These are phyloP conservation scores for Leccinum olivaceoglutinosum DNA, from an alignment of 1,284 basidiomycete genomes.

Conservation along the genomic window DNA sequence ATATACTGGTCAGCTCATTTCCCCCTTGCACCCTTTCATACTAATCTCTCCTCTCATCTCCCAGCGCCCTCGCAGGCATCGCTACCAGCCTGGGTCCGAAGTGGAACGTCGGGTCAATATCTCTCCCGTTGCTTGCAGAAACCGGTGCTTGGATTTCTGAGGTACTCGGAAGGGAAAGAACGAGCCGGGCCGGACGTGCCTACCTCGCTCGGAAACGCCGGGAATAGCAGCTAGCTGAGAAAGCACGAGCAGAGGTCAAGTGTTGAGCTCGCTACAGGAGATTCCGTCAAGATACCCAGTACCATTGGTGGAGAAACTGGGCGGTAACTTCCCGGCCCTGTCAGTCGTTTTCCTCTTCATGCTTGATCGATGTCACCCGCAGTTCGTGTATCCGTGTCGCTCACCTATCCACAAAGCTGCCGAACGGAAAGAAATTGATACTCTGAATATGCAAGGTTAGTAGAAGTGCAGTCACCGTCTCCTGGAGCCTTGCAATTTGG, in stretches of 20 bases:
- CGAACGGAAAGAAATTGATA: conserved; percentile 7
- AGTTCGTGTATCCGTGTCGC: background rate
- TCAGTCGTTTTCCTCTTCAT: background rate
- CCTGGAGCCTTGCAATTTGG: background rate
- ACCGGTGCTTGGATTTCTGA: conserved; percentile 81
- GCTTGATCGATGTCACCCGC: background rate
- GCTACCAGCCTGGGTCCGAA: conserved; percentile 19
- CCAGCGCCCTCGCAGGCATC: conserved; percentile 5
- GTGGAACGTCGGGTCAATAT: conserved; percentile 61
- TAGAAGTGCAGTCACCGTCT: background rate
- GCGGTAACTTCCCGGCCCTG: background rate
- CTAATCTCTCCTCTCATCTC: background rate
- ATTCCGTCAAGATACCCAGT: no score
- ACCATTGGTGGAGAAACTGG: no score
- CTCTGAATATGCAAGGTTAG: background rate
- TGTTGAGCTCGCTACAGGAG: conserved; percentile 1
- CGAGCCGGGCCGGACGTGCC: conserved; percentile 81
- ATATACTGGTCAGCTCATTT: conserved; percentile 15
- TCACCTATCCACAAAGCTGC: background rate
- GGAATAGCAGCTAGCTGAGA: conserved; percentile 28
- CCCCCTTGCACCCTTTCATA: background rate
- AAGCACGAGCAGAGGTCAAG: conserved; percentile 11
- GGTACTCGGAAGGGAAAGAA: conserved; percentile 61
- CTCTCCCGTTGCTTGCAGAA: conserved; percentile 64
- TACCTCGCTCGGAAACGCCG: conserved; percentile 50